Evolutionary conservation across 345 rosid genomes (phyloP), one percentile per base, ranked within the genome.

Genomic region (Eutrema japonicum): DNA sequence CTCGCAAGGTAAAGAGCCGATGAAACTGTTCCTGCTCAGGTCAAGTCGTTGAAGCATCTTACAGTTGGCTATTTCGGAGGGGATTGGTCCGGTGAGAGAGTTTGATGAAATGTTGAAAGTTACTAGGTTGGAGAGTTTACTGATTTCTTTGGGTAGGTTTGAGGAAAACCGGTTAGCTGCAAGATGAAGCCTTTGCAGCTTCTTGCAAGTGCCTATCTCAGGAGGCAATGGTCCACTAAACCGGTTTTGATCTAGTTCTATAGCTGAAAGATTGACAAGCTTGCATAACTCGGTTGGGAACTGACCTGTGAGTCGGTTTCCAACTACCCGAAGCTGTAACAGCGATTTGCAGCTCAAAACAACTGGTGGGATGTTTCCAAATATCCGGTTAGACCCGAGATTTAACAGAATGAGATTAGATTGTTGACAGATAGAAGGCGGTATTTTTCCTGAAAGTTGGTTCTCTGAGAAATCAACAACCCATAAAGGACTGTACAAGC

Each of bases 1-100:
- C 75, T 88, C 90, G n/a, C 54, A 27, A 26, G 96, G 96, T 59
- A 95, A 82, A 71, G 84, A 68, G 49, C 85, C 91, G 0, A 82
- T 65, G 54, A 95, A 95, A 60, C 74, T 76, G 78, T 95, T 95
- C 35, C 52, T 55, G 77, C 93, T 88, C 63, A 95, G 79, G 85
- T 95, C 99, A 65, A 95, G 90, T 9, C 96, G 86, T 77, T 95
- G 97, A 78, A 95, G 97, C 90, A 75, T 87, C 81, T 46, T 80
- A 81, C 97, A 92, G 77, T 80, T 80, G 43, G 88, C 82, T 53
- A 95, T 88, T 52, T 87, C 89, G 2, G 78, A 76, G 8, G 96
- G 99, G 63, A 95, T 77, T 47, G 12, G 66, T 62, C 99, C 97
- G 0, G 80, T 77, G 64, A 95, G 84, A 42, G 77, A 78, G 82